Conservation (phyloP, 805 yeast genomes). For the Jamesozyma piceae region DNA sequence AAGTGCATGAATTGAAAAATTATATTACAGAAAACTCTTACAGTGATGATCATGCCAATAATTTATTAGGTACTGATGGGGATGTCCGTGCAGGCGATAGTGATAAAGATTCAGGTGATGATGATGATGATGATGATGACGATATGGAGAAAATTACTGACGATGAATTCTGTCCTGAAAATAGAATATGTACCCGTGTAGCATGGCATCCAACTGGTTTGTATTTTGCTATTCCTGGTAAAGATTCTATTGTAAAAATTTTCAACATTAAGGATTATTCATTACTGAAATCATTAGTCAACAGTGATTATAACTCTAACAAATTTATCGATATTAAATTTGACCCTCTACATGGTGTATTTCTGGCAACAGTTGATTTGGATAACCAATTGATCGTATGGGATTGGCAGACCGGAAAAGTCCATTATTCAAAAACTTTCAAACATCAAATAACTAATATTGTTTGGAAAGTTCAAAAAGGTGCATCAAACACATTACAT, state of each 20-base stretch:
- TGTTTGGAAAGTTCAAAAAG: conserved; percentile 29
- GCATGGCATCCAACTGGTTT: conserved; percentile 69
- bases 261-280: conserved; percentile 28
- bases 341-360: conserved; percentile 49
- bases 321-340: conserved; percentile 44
- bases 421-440: conserved; percentile 27
- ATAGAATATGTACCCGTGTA: conserved; percentile 42
- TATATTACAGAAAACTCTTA: conserved; percentile 29
- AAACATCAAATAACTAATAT: conserved; percentile 24
- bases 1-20: conserved; percentile 37
- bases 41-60: conserved; percentile 24
- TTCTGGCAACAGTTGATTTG: conserved; percentile 49
- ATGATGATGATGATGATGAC: conserved; percentile 18
- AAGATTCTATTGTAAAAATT: conserved; percentile 38
- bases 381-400: conserved; percentile 47
- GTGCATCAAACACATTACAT: conserved; percentile 17
- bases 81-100: conserved; percentile 2
- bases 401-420: conserved; percentile 36
- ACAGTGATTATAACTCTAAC: neutral
- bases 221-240: conserved; percentile 57
- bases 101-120: neutral
- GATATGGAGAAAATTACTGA: conserved; percentile 27
- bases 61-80: conserved; percentile 5
- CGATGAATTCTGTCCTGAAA: conserved; percentile 29
- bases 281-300: conserved; percentile 14